These are phyloP conservation scores for Gomphus bonarii DNA, from an alignment of 1,284 basidiomycete species.

Conservation along the genomic window DNA sequence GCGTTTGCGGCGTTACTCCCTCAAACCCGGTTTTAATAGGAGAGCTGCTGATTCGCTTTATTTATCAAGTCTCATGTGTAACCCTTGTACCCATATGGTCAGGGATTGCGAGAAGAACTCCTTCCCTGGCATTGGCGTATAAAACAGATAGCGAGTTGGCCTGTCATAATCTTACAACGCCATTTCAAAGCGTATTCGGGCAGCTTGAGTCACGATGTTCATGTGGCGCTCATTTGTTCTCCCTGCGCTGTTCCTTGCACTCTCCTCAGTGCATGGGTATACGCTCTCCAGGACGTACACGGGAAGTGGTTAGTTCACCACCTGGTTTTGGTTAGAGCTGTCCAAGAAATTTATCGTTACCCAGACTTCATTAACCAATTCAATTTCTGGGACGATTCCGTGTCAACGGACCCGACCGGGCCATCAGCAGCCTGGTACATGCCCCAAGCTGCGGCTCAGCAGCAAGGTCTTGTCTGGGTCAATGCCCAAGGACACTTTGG, in stretches of 20 bases:
- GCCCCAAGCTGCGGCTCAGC: not conserved
- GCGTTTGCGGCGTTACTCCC: too few relatives aligned
- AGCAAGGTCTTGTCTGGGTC: conserved; percentile 2
- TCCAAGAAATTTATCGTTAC: not conserved
- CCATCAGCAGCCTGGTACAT: conserved; percentile 6
- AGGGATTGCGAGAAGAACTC: too few relatives aligned
- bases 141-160: not conserved
- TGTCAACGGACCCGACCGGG: not conserved
- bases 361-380: conserved; percentile 7
- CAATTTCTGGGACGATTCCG: conserved; percentile 4
- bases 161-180: not conserved
- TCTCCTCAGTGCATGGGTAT: not conserved
- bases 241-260: not conserved
- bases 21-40: too few relatives aligned
- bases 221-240: not conserved
- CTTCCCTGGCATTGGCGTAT: not conserved
- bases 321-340: not conserved
- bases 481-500: conserved; percentile 3
- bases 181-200: not conserved
- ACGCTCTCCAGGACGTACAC: not conserved
- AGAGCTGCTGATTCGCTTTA: too few relatives aligned
- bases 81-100: too few relatives aligned
- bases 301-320: not conserved
- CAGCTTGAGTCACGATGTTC: not conserved
- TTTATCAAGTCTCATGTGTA: not conserved